Percentiles rank a stretch among this genome's conserved stretches.
Evolutionary conservation across 371 early-diverging fungal genomes (phyloP).

Genomic region (Lichtheimia hyalospora): DNA sequence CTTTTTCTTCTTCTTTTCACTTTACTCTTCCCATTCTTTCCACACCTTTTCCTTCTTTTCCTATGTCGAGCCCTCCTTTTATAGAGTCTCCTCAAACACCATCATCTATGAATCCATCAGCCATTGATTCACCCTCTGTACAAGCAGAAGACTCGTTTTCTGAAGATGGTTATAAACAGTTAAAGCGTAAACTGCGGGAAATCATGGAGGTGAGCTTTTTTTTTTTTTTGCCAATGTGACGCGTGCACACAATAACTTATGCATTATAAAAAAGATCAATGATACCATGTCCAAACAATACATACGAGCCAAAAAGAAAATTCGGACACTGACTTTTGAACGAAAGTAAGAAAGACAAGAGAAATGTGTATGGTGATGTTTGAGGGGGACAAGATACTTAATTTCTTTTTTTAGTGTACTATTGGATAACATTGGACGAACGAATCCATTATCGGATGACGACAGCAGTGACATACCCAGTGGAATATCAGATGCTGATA

Average conservation of each 20-base stretch:
- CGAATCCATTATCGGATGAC: conserved; percentile 36
- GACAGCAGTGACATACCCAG: conserved; percentile 41
- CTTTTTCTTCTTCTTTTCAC: conserved; percentile 1
- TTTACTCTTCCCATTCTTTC: background rate
- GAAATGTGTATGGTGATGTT: background rate
- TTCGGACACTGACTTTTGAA: conserved; percentile 50
- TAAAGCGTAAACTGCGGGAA: conserved; percentile 58
- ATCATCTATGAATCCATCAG: background rate
- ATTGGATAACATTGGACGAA: conserved; percentile 46
- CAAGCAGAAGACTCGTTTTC: conserved; percentile 10
- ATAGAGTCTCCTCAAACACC: background rate
- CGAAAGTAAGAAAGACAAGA: conserved; percentile 38
- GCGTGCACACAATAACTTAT: background rate
- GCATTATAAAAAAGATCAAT: conserved; percentile 38
- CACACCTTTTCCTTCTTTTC: background rate
- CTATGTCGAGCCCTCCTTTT: background rate
- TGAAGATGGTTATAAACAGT: conserved; percentile 53
- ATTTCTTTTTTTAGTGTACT: conserved; percentile 28
- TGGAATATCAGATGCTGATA: conserved; percentile 28
- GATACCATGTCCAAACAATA: conserved; percentile 48
- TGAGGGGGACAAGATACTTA: background rate
- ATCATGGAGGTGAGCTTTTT: conserved; percentile 43
- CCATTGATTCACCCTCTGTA: background rate
- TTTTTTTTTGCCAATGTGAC: background rate
- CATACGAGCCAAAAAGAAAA: conserved; percentile 43